phyloP scores from a whole-genome alignment of 768 basidiomycete genomes.

The Trametes maxima region DNA sequence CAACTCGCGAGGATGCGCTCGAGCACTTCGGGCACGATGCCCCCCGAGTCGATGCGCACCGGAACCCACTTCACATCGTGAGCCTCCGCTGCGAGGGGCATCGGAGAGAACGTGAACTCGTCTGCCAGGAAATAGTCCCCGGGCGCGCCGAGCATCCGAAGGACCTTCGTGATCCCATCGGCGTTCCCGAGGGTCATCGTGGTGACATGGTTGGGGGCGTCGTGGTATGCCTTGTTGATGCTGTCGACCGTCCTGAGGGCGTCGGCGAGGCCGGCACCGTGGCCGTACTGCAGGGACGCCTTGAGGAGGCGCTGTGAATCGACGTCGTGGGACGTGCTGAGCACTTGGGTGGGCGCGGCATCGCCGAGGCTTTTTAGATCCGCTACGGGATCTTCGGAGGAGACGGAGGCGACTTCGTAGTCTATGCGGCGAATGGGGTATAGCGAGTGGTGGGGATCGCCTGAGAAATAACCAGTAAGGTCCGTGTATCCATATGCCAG shows the following conservation, averaged over 20 bases:
- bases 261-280: constrained; percentile 37
- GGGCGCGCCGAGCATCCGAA: constrained; percentile 41
- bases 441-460: constrained; percentile 38
- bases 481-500: background rate
- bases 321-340: constrained; percentile 29
- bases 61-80: constrained; percentile 45
- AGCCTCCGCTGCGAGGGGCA: constrained; percentile 41
- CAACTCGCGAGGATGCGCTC: constrained; percentile 45
- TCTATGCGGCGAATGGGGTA: constrained; percentile 37
- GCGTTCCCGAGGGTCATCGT: constrained; percentile 43
- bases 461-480: constrained; percentile 17
- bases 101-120: constrained; percentile 45
- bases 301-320: constrained; percentile 28
- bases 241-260: constrained; percentile 35
- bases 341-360: constrained; percentile 25
- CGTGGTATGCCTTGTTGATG: constrained; percentile 38
- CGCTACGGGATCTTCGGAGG: constrained; percentile 32
- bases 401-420: constrained; percentile 36
- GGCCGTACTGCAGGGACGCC: constrained; percentile 38
- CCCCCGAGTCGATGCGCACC: constrained; percentile 49
- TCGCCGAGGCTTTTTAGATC: constrained; percentile 30
- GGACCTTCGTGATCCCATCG: constrained; percentile 44
- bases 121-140: constrained; percentile 47
- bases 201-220: constrained; percentile 35
- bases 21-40: constrained; percentile 51